A percentile compares a stretch with the other conserved stretches of the same genome.
These are phyloP conservation scores for Thraustochytrium striatum DNA, from an alignment of 352 stramenopile species.

Conservation along the genomic window DNA sequence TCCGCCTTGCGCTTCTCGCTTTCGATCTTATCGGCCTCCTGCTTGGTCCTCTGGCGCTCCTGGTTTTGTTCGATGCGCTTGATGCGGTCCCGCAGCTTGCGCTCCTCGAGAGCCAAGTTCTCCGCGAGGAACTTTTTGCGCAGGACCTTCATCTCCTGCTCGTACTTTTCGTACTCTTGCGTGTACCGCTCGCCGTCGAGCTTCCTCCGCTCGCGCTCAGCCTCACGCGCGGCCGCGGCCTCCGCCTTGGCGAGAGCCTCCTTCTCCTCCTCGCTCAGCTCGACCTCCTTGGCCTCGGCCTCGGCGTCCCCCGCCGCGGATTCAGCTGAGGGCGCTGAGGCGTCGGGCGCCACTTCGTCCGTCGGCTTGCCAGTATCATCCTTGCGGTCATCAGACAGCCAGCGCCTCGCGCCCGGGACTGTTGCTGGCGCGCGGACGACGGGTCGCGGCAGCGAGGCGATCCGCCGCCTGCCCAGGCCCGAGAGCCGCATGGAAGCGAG, in stretches of 20 bases:
- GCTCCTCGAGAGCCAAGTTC: conserved; percentile 50
- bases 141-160: background rate
- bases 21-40: conserved; percentile 54
- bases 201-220: background rate
- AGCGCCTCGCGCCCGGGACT: no score
- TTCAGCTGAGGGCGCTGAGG: no score
- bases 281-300: conserved; percentile 64
- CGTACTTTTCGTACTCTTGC: conserved; percentile 48
- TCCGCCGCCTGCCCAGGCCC: no score
- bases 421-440: no score
- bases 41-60: conserved; percentile 51
- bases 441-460: no score
- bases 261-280: conserved; percentile 62
- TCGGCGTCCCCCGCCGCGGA: no score
- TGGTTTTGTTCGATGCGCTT: conserved; percentile 54
- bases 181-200: conserved; percentile 44
- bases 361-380: no score
- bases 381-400: no score
- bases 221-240: conserved; percentile 20
- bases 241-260: no score
- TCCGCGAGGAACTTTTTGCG: conserved; percentile 46
- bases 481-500: no score
- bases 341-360: no score
- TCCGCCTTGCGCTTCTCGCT: conserved; percentile 55
- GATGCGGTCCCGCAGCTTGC: conserved; percentile 49